Evolutionary conservation across 805 yeast species (phyloP).

Genomic region (Metschnikowia arizonensis): DNA sequence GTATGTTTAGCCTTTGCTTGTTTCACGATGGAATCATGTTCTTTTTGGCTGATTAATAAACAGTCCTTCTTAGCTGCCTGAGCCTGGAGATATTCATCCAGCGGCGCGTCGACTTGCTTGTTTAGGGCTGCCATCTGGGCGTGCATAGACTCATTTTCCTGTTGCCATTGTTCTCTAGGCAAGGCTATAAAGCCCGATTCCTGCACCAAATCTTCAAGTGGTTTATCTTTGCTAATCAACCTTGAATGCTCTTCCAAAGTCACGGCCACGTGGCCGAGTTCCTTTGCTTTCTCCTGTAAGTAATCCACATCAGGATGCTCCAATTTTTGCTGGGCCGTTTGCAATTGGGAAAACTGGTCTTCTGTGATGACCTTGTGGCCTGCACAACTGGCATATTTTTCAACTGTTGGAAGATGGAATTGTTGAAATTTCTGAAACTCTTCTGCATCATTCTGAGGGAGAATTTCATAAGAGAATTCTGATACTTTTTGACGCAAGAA

Average conservation of each 20-base stretch:
- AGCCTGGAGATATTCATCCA: slow-evolving; percentile 12
- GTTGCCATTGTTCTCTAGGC: background rate
- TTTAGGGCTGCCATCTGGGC: background rate
- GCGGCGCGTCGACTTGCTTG: slow-evolving; percentile 10
- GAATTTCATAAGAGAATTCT: slow-evolving; percentile 1
- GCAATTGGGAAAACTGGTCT: slow-evolving; percentile 5
- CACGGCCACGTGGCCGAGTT: slow-evolving; percentile 6
- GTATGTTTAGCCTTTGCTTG: slow-evolving; percentile 18
- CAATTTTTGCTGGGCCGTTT: slow-evolving; percentile 2
- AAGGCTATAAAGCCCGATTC: slow-evolving; percentile 9
- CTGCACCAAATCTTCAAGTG: slow-evolving; percentile 9
- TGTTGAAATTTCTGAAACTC: slow-evolving; percentile 3
- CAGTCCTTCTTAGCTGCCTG: slow-evolving; percentile 5
- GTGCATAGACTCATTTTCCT: slow-evolving; percentile 9
- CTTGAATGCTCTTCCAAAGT: background rate
- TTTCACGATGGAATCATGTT: slow-evolving; percentile 10
- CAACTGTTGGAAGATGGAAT: slow-evolving; percentile 16
- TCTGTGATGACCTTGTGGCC: slow-evolving; percentile 15
- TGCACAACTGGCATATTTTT: slow-evolving; percentile 7
- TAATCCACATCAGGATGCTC: slow-evolving; percentile 8
- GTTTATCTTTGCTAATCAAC: slow-evolving; percentile 3
- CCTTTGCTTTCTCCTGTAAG: slow-evolving; percentile 4
- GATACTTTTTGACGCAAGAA: slow-evolving; percentile 11
- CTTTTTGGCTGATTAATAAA: slow-evolving; percentile 6
- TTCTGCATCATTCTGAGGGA: slow-evolving; percentile 7